phyloP scores from a whole-genome alignment of 1,284 basidiomycete species.

The Ganoderma leucocontextum region DNA sequence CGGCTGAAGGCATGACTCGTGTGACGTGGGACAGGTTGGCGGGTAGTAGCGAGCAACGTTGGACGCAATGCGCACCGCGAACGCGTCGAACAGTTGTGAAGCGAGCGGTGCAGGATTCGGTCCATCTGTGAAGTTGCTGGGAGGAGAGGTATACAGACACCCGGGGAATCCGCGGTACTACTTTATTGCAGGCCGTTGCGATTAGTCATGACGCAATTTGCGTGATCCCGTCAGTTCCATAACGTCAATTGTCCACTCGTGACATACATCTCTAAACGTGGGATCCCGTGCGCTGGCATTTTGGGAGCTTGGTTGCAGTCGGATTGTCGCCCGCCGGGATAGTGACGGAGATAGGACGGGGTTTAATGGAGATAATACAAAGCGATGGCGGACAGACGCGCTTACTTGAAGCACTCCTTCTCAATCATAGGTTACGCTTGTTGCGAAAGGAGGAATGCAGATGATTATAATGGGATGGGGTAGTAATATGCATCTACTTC shows the following conservation, averaged over 20 bases:
- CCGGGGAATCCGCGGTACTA: not conserved
- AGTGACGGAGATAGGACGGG: not conserved
- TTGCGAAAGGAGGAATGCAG: not conserved
- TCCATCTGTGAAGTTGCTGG: not conserved
- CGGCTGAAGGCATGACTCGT: not conserved
- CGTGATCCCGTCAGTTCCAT: not conserved
- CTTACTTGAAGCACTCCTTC: slow-evolving; percentile 1
- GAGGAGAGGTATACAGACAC: not conserved
- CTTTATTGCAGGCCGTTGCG: not conserved
- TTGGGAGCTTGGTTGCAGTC: not conserved
- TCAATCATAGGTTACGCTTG: not conserved
- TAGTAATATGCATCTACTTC: slow-evolving; percentile 40
- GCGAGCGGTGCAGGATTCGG: not conserved
- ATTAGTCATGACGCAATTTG: not conserved
- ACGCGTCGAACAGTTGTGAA: not conserved
- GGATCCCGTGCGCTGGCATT: not conserved
- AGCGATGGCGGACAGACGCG: not conserved
- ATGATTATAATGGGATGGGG: slow-evolving; percentile 4
- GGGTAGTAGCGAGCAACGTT: not conserved
- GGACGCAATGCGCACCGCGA: not conserved
- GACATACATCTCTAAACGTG: not conserved
- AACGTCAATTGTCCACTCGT: not conserved
- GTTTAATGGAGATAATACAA: not conserved
- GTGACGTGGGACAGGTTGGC: not conserved
- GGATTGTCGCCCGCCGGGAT: not conserved